Conservation (phyloP, 371 early-diverging fungal genomes). For the Circinella umbellata region DNA sequence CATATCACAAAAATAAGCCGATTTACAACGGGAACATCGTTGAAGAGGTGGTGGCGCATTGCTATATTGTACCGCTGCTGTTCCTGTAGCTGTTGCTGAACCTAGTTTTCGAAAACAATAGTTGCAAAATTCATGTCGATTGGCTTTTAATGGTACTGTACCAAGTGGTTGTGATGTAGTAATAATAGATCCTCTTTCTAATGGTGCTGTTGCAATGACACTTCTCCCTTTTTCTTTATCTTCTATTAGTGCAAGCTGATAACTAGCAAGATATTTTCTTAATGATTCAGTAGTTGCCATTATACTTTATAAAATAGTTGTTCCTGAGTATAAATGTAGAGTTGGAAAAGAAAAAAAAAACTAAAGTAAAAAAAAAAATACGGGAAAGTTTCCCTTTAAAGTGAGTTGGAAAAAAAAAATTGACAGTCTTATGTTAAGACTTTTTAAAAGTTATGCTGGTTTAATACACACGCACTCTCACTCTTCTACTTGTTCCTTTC, state of each 20-base stretch:
- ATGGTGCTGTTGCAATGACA: conserved; percentile 22
- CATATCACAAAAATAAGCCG: conserved; percentile 51
- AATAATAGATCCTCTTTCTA: conserved; percentile 35
- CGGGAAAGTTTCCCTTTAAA: neutral
- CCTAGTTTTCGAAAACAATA: conserved; percentile 45
- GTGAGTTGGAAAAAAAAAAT: neutral
- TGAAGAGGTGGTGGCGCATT: conserved; percentile 13
- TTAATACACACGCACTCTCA: too few relatives aligned
- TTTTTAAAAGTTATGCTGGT: too few relatives aligned
- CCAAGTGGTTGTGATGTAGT: conserved; percentile 52
- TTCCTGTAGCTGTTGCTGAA: neutral
- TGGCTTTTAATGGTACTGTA: conserved; percentile 37
- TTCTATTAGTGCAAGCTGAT: conserved; percentile 16
- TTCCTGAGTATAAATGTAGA: neutral
- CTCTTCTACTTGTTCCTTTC: neutral
- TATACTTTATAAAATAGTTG: neutral
- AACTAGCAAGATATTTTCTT: conserved; percentile 17
- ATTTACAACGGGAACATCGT: conserved; percentile 54
- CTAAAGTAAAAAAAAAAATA: neutral
- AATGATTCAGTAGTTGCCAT: conserved; percentile 6
- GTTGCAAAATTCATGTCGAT: conserved; percentile 43
- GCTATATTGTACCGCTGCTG: neutral
- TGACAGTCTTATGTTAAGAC: neutral
- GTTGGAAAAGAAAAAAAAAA: neutral
- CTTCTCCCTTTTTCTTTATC: conserved; percentile 34